Base-by-base conservation (phyloP, 2,329 filamentous ascomycete species). In the Pseudohalonectria lignicola region DNA sequence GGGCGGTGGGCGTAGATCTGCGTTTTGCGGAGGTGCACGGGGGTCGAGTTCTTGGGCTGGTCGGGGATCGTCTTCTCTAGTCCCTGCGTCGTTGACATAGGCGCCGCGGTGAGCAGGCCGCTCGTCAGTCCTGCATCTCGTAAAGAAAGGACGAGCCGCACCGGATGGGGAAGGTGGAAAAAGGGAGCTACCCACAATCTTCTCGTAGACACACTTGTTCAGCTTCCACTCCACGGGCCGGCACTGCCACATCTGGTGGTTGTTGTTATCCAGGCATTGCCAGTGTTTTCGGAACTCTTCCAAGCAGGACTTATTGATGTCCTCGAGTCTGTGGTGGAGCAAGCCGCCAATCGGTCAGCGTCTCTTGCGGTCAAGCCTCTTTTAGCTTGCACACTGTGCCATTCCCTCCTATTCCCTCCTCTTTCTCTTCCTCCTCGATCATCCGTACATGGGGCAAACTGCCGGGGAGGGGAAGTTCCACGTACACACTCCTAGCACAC, bases 191-290 rank as follows among this genome's bases (percentile, higher is more conserved):
- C 30, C 2, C 17, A 98, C 92, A 68, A 98, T 64, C 60, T 95
- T 96, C 49, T 95, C 82, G 57, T 84, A 96, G 35, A 95, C 88
- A 63, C 92, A 98, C 66, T 81, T 82, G 72, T 95, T 98, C 53
- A 98, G 69, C 57, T 80, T 80, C 76, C 86, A 81, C 71, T 98
- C 92, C 46, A 75, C 70, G 54, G 79, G 79, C 52, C 92, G 78
- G 69, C 92, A 98, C 56, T 96, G 86, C 83, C 86, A 98, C 43
- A 96, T 69, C 64, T 94, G 86, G 57, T 98, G 92, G 71, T 98
- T 98, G 69, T 93, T 88, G 67, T 94, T 82, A 56, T 98, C 92
- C 41, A 98, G 74, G 57, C 92, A 98, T 54, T 86, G 73, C 87
- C 88, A 98, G 68, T 98, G 92, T 55, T 76, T 75, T 52, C 86